Evolutionary conservation across 2,329 filamentous ascomycete genomes (phyloP).

Genomic region (Helicocarpus griseus): DNA sequence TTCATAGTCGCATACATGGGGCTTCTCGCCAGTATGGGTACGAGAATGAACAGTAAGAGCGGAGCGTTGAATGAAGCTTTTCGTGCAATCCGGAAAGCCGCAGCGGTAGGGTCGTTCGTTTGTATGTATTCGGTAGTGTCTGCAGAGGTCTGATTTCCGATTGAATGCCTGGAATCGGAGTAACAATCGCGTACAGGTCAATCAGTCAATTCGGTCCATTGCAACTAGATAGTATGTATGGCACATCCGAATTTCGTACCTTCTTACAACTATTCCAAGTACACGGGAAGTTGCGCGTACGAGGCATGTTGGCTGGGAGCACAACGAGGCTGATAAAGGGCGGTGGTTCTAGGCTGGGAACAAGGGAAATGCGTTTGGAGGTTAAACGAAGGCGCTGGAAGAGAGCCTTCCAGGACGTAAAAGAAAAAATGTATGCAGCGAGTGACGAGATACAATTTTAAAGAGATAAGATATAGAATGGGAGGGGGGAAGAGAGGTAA

Average conservation of each 20-base stretch:
- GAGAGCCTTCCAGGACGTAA: background rate
- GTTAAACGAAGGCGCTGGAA: background rate
- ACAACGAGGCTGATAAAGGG: background rate
- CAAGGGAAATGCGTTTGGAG: background rate
- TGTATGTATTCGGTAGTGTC: conserved; percentile 39
- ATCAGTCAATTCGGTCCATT: conserved; percentile 4
- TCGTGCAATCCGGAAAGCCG: conserved; percentile 35
- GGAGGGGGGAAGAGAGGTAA: background rate
- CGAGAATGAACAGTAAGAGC: conserved; percentile 38
- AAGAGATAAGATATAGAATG: background rate
- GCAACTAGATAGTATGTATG: background rate
- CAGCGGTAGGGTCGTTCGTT: conserved; percentile 40
- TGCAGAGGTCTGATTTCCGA: conserved; percentile 39
- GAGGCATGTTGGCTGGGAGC: conserved; percentile 24
- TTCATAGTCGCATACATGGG: conserved; percentile 33
- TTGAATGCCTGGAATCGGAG: conserved; percentile 34
- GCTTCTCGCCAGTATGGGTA: conserved; percentile 37
- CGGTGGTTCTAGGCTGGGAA: background rate
- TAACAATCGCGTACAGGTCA: background rate
- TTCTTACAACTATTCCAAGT: conserved; percentile 35
- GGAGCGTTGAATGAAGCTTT: conserved; percentile 40
- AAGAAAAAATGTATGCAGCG: background rate
- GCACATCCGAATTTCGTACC: conserved; percentile 19
- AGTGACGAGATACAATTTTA: background rate
- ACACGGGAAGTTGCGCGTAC: conserved; percentile 35